Evolutionary conservation across 106 monocot genomes (phyloP).

Genomic region (Posidonia australis): DNA sequence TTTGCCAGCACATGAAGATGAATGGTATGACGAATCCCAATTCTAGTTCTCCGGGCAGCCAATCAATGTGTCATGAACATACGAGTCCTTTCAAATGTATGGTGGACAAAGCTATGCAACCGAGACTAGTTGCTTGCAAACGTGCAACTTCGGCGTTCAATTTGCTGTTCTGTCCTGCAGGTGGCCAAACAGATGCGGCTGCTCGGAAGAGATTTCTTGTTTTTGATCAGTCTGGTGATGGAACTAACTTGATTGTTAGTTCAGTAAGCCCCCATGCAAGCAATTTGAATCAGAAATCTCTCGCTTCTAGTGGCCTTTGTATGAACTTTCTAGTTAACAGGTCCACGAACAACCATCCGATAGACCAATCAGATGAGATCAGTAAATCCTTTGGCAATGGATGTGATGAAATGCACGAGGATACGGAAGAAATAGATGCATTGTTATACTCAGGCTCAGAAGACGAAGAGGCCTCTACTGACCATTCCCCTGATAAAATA

Average conservation of each 20-base stretch:
- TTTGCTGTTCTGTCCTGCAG: not conserved
- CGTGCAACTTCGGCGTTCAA: not conserved
- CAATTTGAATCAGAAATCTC: conserved; percentile 3
- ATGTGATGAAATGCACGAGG: conserved; percentile 50
- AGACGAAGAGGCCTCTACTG: conserved; percentile 39
- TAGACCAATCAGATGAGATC: conserved; percentile 2
- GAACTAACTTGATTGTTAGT: conserved; percentile 17
- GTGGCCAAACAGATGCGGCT: not conserved
- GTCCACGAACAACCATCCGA: conserved; percentile 5
- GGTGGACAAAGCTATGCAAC: not conserved
- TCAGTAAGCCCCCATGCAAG: conserved; percentile 7
- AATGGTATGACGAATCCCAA: not conserved
- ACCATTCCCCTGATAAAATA: conserved; percentile 20
- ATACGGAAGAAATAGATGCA: conserved; percentile 78
- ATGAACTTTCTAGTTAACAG: not conserved
- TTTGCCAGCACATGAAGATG: conserved; percentile 11
- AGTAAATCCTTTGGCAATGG: conserved; percentile 16
- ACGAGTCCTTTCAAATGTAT: not conserved
- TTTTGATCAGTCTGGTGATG: conserved; percentile 29
- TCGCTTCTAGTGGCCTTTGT: not conserved
- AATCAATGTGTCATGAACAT: not conserved
- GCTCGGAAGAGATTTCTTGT: conserved; percentile 27
- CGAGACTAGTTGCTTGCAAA: not conserved
- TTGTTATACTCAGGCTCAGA: conserved; percentile 68
- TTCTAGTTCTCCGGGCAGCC: not conserved